A percentile compares a stretch with the other conserved stretches of the same genome.
phyloP scores from a whole-genome alignment of 2,329 filamentous ascomycete genomes.

The Talaromyces sp. region DNA sequence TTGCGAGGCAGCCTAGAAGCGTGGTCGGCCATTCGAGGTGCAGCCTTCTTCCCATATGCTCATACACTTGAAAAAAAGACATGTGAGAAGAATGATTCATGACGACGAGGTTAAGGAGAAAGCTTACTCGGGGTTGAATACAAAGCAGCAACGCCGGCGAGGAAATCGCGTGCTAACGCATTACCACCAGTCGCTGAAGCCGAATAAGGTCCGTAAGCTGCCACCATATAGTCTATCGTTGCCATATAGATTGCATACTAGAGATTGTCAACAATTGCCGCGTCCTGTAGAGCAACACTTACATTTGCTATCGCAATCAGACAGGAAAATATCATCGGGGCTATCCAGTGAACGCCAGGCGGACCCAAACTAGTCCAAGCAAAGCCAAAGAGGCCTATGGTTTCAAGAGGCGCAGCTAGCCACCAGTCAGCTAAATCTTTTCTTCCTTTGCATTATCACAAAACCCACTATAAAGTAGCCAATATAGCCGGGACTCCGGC shows the following conservation, averaged over 20 bases:
- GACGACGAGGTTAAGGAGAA: background rate
- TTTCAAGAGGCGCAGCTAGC: slow-evolving; percentile 51
- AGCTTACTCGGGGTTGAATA: slow-evolving; percentile 50
- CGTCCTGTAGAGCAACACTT: slow-evolving; percentile 16
- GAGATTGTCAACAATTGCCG: background rate
- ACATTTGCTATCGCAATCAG: slow-evolving; percentile 60
- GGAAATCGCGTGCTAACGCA: slow-evolving; percentile 59
- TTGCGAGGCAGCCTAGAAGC: slow-evolving; percentile 57
- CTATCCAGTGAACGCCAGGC: slow-evolving; percentile 54
- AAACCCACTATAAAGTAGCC: slow-evolving; percentile 49
- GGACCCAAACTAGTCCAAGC: slow-evolving; percentile 57
- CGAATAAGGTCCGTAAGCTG: slow-evolving; percentile 59
- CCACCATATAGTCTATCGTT: slow-evolving; percentile 65
- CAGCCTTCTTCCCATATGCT: slow-evolving; percentile 49
- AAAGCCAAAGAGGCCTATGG: slow-evolving; percentile 59
- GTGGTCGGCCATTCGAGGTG: slow-evolving; percentile 54
- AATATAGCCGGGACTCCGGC: slow-evolving; percentile 58
- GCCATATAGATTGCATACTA: slow-evolving; percentile 55
- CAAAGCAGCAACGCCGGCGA: slow-evolving; percentile 58
- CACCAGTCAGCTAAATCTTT: background rate
- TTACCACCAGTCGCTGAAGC: slow-evolving; percentile 64
- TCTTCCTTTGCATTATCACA: background rate
- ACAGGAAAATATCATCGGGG: slow-evolving; percentile 55
- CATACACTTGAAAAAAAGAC: slow-evolving; percentile 29
- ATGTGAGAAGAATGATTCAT: background rate